Evolutionary conservation across 192 early-diverging fungal genomes (phyloP), one percentile per base, ranked within the genome.

Genomic region (Pilaira anomala): DNA sequence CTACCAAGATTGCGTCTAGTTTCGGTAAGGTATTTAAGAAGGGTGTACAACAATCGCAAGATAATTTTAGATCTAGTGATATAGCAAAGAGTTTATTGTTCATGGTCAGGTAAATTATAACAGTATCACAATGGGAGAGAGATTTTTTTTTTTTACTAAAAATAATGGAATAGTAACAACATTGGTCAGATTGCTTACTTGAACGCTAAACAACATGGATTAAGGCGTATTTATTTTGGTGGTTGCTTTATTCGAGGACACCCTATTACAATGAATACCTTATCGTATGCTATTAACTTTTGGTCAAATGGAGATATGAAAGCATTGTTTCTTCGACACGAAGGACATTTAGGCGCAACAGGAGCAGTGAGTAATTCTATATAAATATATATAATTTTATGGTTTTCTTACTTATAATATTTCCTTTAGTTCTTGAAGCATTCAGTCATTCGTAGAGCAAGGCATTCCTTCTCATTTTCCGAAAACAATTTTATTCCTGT

Each of bases 171-270:
- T 72, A 89, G 93, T 73, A 99, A 99, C 81, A 99, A 97, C 72
- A 93, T 99, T 83, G 95, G 97, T 9, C 97, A 99, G 74, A 97
- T 99, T 59, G 97, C 95, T 0, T 99, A 95, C 62, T 77, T 99
- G 58, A 97, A 97, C 68, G 97, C 97, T 7, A 87, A 93, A 69
- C 84, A 89, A 25, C 95, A 97, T 78, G 90, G 88, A 19, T 85
- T 97, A 60, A 76, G 77, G 19, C 80, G 82, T 49, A 97, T 99
- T 56, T 99, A 97, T 78, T 99, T 99, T 78, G 93, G 92, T 69
- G 97, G 97, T 28, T 97, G 91, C 76, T 99, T 97, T 75, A 97
- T 99, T 62, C 81, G 93, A 80, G 93, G 94, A 7, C 95, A 99
- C 68, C 91, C 94, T 1, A 86, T 93, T 57, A 97, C 95, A 13